Conservation (phyloP, 345 rosid genomes). For the Gynandropsis gynandra region DNA sequence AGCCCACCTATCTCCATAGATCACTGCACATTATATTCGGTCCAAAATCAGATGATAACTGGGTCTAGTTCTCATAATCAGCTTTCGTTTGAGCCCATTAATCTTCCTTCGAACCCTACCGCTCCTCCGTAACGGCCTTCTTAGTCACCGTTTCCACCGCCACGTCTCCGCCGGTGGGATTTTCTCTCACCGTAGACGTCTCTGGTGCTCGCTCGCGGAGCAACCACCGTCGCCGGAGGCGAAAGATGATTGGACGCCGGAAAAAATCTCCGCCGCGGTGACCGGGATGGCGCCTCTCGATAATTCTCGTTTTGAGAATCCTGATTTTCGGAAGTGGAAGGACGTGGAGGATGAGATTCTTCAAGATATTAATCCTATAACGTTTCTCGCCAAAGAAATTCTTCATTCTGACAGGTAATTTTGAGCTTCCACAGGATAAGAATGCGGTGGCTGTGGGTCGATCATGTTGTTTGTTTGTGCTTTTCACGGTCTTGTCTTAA, state of each 20-base stretch:
- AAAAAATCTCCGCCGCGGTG: conserved; percentile 23
- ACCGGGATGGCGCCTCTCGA: conserved; percentile 29
- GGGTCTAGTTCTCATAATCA: no score
- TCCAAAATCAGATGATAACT: no score
- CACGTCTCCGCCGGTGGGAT: conserved; percentile 21
- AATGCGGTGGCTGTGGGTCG: no score
- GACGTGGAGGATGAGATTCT: conserved; percentile 67
- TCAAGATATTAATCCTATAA: conserved; percentile 46
- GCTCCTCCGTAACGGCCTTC: conserved; percentile 34
- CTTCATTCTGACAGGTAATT: conserved; percentile 67
- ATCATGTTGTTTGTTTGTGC: no score
- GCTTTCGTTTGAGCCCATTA: conserved; percentile 16
- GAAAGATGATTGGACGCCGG: conserved; percentile 27
- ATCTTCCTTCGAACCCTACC: conserved; percentile 60
- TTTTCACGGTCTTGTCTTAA: not conserved
- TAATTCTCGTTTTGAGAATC: conserved; percentile 43
- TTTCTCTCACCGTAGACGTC: conserved; percentile 29
- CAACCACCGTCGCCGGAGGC: conserved; percentile 36
- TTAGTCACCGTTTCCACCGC: conserved; percentile 27
- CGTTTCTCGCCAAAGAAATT: conserved; percentile 55
- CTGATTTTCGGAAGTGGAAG: conserved; percentile 75
- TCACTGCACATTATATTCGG: no score
- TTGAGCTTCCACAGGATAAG: not conserved
- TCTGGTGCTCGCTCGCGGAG: conserved; percentile 27
- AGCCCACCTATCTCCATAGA: no score